Evolutionary conservation across 257 asterid genomes (phyloP).

Genomic region (Misopates orontium): DNA sequence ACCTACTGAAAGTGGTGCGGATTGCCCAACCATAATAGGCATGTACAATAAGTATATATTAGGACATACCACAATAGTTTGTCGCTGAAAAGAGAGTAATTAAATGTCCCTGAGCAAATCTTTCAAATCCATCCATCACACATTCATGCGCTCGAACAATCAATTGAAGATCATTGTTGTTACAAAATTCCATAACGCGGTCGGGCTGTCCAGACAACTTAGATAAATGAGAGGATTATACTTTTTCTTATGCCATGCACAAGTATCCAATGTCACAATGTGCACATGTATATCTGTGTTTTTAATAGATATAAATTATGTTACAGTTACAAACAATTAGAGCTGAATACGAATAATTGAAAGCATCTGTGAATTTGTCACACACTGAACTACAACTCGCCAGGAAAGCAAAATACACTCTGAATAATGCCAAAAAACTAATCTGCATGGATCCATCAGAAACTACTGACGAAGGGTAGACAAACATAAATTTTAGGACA

Average conservation of each 20-base stretch:
- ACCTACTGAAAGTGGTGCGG: constrained; percentile 1
- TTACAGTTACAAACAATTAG: neutral
- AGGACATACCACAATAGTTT: constrained; percentile 87
- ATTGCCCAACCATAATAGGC: neutral
- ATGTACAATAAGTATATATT: neutral
- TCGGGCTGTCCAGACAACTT: constrained; percentile 71
- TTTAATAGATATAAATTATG: no score
- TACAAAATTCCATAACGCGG: constrained; percentile 97
- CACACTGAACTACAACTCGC: neutral
- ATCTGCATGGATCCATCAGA: neutral
- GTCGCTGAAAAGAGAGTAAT: constrained; percentile 98
- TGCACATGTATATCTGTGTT: neutral
- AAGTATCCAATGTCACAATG: constrained; percentile 4
- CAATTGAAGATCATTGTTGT: constrained; percentile 92
- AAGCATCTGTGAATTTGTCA: neutral
- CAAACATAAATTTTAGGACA: neutral
- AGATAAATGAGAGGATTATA: constrained; percentile 7
- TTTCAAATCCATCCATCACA: constrained; percentile 99
- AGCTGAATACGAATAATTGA: neutral
- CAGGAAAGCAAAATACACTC: neutral
- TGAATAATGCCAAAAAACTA: neutral
- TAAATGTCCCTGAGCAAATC: constrained; percentile 98
- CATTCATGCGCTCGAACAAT: constrained; percentile 98
- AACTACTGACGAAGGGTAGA: neutral
- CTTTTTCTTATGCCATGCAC: neutral